These are phyloP conservation scores for Cerioporus squamosus DNA, from an alignment of 1,284 basidiomycete genomes.

Conservation along the genomic window DNA sequence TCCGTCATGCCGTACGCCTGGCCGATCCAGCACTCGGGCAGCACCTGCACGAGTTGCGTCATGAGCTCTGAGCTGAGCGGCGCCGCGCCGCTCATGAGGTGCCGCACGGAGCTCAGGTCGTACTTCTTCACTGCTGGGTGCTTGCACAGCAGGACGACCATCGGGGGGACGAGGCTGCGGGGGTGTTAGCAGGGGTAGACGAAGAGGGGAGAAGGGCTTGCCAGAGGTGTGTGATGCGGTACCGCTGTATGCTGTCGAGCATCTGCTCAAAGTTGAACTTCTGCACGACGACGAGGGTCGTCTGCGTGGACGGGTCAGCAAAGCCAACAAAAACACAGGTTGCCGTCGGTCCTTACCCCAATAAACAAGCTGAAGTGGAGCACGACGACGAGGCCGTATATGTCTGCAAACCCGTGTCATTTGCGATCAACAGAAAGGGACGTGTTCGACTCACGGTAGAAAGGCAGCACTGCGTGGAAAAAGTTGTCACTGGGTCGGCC, in stretches of 20 bases:
- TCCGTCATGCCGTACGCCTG: conserved; percentile 70
- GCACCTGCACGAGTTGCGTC: conserved; percentile 51
- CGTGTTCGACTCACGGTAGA: conserved; percentile 33
- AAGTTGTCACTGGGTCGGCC: too few relatives aligned
- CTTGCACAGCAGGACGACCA: conserved; percentile 61
- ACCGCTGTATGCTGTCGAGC: conserved; percentile 68
- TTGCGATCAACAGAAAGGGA: too few relatives aligned
- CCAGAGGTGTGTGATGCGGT: conserved; percentile 70
- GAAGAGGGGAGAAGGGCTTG: conserved; percentile 35
- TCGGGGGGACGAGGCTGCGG: conserved; percentile 69
- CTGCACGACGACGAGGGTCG: conserved; percentile 66
- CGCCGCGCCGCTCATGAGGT: conserved; percentile 73
- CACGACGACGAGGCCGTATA: conserved; percentile 66
- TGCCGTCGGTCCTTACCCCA: conserved; percentile 41
- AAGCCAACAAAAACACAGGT: conserved; percentile 19
- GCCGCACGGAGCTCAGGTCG: conserved; percentile 62
- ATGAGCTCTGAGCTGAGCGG: conserved; percentile 73
- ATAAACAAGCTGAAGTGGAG: conserved; percentile 53
- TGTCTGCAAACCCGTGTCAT: conserved; percentile 47
- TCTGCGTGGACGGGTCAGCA: conserved; percentile 19
- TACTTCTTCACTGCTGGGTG: conserved; percentile 70
- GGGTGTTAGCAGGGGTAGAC: conserved; percentile 12
- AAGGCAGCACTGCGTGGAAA: conserved; percentile 31
- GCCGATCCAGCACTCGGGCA: conserved; percentile 64
- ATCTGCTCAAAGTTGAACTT: conserved; percentile 74